Conservation (phyloP, 2,329 filamentous ascomycete genomes). For the Ceratocystis ficicola region DNA sequence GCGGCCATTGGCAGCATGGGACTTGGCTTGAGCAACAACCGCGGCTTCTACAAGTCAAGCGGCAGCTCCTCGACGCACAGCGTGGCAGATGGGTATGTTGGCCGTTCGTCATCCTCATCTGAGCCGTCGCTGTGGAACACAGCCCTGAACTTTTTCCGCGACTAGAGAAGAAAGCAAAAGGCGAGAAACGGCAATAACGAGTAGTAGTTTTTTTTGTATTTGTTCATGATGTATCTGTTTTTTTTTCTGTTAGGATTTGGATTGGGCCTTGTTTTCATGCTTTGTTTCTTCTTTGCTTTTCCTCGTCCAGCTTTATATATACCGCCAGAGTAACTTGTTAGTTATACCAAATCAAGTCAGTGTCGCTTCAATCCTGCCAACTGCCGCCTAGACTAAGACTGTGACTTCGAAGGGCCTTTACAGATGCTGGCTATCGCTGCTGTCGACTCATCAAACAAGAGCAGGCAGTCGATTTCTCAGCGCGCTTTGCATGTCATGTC, state of each 20-base stretch:
- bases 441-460: no score
- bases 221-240: background rate
- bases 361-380: background rate
- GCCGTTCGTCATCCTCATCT: background rate
- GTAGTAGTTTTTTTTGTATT: background rate
- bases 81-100: conserved; percentile 11
- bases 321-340: conserved; percentile 16
- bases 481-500: no score
- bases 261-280: background rate
- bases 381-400: no score
- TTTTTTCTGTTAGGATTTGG: background rate
- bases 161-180: background rate
- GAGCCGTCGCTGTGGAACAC: conserved; percentile 17
- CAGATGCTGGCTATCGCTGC: no score
- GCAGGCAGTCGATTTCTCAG: no score
- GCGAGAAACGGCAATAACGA: background rate
- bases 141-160: conserved; percentile 18
- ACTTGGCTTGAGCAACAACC: background rate
- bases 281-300: conserved; percentile 1
- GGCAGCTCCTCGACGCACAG: conserved; percentile 11
- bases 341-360: conserved; percentile 6
- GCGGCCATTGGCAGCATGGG: conserved; percentile 7
- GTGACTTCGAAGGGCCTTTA: no score
- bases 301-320: conserved; percentile 9
- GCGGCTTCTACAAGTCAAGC: conserved; percentile 7